phyloP scores from a whole-genome alignment of 148 eudicot genomes.

The Rhododendron molle region DNA sequence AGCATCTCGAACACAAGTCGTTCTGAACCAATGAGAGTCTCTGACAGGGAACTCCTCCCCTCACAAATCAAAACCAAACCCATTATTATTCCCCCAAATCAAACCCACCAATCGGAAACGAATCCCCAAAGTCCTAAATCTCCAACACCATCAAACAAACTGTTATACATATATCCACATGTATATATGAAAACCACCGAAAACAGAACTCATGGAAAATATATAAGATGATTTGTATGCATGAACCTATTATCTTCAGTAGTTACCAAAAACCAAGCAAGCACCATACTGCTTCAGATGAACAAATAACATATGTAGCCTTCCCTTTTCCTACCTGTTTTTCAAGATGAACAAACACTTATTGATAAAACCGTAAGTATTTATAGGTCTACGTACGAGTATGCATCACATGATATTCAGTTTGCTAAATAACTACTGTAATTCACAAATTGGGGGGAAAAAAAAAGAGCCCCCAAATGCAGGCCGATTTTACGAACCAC shows the following conservation, averaged over 20 bases:
- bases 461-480: neutral
- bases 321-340: neutral
- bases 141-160: too few relatives aligned
- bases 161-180: too few relatives aligned
- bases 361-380: too few relatives aligned
- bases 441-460: too few relatives aligned
- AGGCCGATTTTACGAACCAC: neutral
- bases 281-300: neutral
- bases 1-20: constrained; percentile 38
- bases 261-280: neutral
- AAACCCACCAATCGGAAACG: constrained; percentile 5
- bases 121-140: neutral
- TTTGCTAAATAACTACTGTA: neutral
- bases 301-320: neutral
- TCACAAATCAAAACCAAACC: constrained; percentile 38
- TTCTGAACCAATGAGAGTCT: constrained; percentile 38
- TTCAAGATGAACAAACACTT: neutral
- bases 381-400: neutral
- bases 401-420: neutral
- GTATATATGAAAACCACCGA: neutral
- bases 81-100: constrained; percentile 1
- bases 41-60: constrained; percentile 52
- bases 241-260: neutral
- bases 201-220: neutral
- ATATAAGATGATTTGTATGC: neutral